Percentiles rank a stretch among this genome's conserved stretches.
Conservation (phyloP, 176 grass and related monocot genomes). For the Hordeum marinum region DNA sequence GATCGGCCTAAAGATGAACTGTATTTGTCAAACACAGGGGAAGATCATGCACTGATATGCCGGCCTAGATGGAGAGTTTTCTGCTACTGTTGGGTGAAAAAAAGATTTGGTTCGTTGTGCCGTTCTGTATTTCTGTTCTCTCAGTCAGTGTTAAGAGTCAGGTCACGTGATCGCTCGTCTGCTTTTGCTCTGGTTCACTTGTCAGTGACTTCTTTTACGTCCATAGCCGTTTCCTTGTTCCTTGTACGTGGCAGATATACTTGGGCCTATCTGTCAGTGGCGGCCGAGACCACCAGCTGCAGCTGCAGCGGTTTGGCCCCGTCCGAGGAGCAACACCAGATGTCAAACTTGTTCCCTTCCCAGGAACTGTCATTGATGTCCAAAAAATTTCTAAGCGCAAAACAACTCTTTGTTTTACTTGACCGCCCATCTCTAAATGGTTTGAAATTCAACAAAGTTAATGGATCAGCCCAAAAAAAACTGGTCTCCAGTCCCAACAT, state of each 20-base stretch:
- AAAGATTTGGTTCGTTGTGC: not conserved
- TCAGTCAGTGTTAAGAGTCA: not conserved
- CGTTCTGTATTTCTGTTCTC: not conserved
- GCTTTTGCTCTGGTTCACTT: not conserved
- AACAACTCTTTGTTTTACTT: no score
- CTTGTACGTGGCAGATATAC: not conserved
- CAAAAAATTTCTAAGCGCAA: no score
- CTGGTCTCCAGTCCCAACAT: no score
- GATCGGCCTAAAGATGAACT: not conserved
- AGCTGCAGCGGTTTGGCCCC: not conserved
- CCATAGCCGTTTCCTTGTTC: not conserved
- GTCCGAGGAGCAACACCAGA: not conserved
- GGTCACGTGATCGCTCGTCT: not conserved
- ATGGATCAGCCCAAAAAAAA: no score
- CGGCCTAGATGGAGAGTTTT: not conserved
- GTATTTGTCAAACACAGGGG: not conserved
- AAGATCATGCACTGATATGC: not conserved
- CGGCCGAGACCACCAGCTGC: not conserved
- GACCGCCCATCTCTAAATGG: no score
- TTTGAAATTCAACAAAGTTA: no score
- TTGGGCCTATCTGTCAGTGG: not conserved
- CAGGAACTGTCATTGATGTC: no score
- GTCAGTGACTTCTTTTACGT: not conserved
- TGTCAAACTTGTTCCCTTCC: not conserved
- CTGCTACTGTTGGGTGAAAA: not conserved